Base-by-base conservation (phyloP, 495 filamentous ascomycete genomes). In the Lasiosphaeria hispida region DNA sequence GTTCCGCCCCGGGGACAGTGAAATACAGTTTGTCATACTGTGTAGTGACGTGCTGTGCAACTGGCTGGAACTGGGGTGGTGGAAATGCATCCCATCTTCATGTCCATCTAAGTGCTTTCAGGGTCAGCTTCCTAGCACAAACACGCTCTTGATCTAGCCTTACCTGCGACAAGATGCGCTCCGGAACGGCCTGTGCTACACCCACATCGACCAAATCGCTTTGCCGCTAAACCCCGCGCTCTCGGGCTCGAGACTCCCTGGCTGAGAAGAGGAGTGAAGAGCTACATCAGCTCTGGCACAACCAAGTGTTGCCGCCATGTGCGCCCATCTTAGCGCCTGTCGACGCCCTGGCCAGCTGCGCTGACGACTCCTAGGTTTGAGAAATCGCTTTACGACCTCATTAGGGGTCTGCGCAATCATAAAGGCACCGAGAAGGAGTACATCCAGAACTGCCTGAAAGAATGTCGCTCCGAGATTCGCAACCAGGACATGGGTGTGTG, bases 331-430 rank as follows among this genome's bases (percentile, higher is more conserved):
- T 11, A 8, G 3, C 39, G 3, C 49, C 17, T 18, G 48, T 11
- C 1, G 14, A 10, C 33, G 34, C 5, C 2, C 34, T 4, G 18
- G 34, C 17, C 18, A 23, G 10, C 15, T 23, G 17, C 10, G 18
- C 67, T 77, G 63, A 75, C 61, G 34, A 13, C 18, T 48, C 40
- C 39, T 58, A 97, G 90, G 94, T 98, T 98, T 76, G 94, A 98
- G 70, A 98, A 98, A 76, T 96, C 92, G 2, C 83, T 98, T 40
- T 96, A 96, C 79, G 93, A 97, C 84, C 92, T 98, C 77, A 98
- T 98, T 57, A 84, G 93, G 75, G 94, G 94, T 67, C 78, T 97
- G 57, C 86, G 94, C 49, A 92, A 87, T 64, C 92, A 97, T 74
- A 96, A 93, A 71, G 95, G 92, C 51, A 87, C 84, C 55, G 94